A percentile compares a stretch with the other conserved stretches of the same genome.
phyloP scores from a whole-genome alignment of 1,139 yeast species.

The Diutina scorzettiae region DNA sequence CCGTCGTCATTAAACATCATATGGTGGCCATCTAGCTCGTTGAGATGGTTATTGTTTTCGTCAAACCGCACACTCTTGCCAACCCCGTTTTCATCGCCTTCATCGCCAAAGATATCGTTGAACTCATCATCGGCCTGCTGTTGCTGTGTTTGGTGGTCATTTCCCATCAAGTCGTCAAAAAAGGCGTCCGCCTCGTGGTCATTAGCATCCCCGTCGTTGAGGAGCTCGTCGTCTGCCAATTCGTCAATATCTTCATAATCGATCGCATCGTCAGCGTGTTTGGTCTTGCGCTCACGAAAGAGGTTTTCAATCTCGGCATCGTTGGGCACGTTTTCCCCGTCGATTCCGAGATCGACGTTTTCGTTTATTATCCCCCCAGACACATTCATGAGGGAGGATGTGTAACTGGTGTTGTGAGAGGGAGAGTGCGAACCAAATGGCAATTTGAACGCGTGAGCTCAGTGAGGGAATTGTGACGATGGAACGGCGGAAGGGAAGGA shows the following conservation, averaged over 20 bases:
- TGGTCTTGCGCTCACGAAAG: slow-evolving; percentile 15
- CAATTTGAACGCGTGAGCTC: too few relatives aligned
- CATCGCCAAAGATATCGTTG: slow-evolving; percentile 38
- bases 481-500: too few relatives aligned
- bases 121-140: slow-evolving; percentile 31
- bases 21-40: slow-evolving; percentile 17
- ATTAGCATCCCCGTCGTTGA: slow-evolving; percentile 8
- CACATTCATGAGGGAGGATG: neutral
- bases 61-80: neutral
- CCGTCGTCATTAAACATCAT: slow-evolving; percentile 26
- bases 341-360: slow-evolving; percentile 1
- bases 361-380: neutral
- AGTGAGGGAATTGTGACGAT: too few relatives aligned
- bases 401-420: neutral
- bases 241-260: slow-evolving; percentile 95
- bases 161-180: slow-evolving; percentile 12
- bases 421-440: too few relatives aligned
- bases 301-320: slow-evolving; percentile 1
- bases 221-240: slow-evolving; percentile 54
- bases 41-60: slow-evolving; percentile 9
- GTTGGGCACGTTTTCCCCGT: slow-evolving; percentile 1
- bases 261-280: slow-evolving; percentile 87
- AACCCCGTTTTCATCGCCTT: slow-evolving; percentile 11
- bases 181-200: slow-evolving; percentile 13
- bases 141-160: slow-evolving; percentile 24